phyloP scores from a whole-genome alignment of 192 early-diverging fungal species.

The Mortierella antarctica region DNA sequence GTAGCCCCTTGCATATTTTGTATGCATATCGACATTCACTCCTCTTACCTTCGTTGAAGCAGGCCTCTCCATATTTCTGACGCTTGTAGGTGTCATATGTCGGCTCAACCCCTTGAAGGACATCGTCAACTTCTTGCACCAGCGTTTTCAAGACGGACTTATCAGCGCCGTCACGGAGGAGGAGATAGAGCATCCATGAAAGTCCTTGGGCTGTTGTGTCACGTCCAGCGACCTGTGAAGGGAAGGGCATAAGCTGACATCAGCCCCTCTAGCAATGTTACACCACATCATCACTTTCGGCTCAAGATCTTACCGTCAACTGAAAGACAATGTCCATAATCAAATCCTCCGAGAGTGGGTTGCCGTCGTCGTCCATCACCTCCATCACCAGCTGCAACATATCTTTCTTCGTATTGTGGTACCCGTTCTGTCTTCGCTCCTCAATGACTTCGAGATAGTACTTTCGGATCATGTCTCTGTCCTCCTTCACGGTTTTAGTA shows the following conservation, averaged over 20 bases:
- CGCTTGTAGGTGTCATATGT: constrained; percentile 35
- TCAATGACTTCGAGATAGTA: constrained; percentile 32
- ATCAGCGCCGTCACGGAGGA: constrained; percentile 40
- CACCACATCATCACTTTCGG: neutral
- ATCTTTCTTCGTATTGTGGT: constrained; percentile 25
- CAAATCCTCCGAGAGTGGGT: constrained; percentile 47
- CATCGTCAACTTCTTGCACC: constrained; percentile 43
- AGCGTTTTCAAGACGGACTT: constrained; percentile 31
- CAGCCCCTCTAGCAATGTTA: neutral
- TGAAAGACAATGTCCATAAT: constrained; percentile 61
- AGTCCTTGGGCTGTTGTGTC: constrained; percentile 68
- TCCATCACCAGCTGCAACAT: constrained; percentile 59
- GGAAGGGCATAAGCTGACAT: neutral
- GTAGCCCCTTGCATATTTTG: too few species aligned
- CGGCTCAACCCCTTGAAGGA: constrained; percentile 6
- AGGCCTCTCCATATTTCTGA: constrained; percentile 40
- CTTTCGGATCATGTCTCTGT: constrained; percentile 24
- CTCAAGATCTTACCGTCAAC: constrained; percentile 31
- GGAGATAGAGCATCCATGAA: constrained; percentile 63
- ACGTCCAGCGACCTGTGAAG: constrained; percentile 47
- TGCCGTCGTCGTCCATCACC: constrained; percentile 51
- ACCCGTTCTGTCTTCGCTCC: constrained; percentile 18
- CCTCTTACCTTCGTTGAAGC: constrained; percentile 3
- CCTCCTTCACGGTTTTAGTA: constrained; percentile 11
- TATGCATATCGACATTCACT: neutral